Evolutionary conservation across 345 rosid species (phyloP), one percentile per base, ranked within the genome.

Genomic region (Chamaenerion angustifolium): DNA sequence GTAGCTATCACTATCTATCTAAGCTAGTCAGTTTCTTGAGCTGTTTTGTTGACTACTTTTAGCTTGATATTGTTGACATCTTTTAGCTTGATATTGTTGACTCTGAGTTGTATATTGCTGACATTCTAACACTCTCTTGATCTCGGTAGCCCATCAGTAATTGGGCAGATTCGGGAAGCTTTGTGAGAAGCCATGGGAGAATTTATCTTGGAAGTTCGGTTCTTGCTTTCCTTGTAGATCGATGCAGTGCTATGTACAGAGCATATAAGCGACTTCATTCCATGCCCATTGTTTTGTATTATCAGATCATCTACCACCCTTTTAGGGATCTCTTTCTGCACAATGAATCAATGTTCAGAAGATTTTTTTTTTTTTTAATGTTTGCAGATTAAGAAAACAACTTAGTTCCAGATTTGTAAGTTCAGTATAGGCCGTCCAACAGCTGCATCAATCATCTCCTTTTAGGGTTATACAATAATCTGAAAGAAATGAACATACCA

Each of bases 341-440:
- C 37, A 11, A 13, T 14, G 1, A 11, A n/a, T 18, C 15, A 9
- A 35, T 35, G 0, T n/a, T 6, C 3, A 50, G 6, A 25, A 49
- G 2, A 12, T 2, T 15, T n/a, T n/a, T n/a, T n/a, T n/a, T n/a
- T n/a, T n/a, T n/a, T n/a, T 4, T 3, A 13, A n/a, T 2, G 11
- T 17, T 46, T 46, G 3, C 49, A 12, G 4, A 13, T 47, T 47
- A 19, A 31, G 12, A 49, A n/a, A 21, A 15, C 1, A 18, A 61
- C 59, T 51, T 42, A 82, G 93, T 66, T 85, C 87, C 16, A 88
- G 84, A 40, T 85, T 89, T 62, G 74, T 80, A 3, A 88, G 83
- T 65, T 88, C 97, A 49, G 76, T 78, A 63, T 75, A 82, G 44
- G 95, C 95, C 62, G 64, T 78, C 97, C 97, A 88, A 49, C 97